Conservation (phyloP, 768 basidiomycete genomes). For the Mycena pura region DNA sequence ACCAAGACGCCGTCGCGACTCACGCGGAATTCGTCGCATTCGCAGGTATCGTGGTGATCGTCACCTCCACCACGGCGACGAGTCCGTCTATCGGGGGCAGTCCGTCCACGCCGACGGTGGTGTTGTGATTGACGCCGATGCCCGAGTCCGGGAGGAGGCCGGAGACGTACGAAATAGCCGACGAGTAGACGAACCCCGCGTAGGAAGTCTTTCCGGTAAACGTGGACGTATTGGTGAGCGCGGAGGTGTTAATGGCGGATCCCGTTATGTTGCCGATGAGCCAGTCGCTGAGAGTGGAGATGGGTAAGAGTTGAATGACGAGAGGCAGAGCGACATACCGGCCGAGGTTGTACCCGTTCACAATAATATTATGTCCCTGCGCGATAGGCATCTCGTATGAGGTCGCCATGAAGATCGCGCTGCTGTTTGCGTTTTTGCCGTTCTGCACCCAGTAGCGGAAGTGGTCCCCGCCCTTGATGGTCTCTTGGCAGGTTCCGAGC, state of each 20-base stretch:
- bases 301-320: neutral
- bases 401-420: conserved; percentile 76
- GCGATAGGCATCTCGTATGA: conserved; percentile 77
- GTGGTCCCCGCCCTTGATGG: conserved; percentile 86
- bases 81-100: conserved; percentile 80
- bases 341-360: conserved; percentile 83
- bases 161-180: conserved; percentile 68
- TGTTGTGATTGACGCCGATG: conserved; percentile 71
- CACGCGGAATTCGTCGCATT: conserved; percentile 2
- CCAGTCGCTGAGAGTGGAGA: conserved; percentile 64
- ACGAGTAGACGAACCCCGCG: conserved; percentile 76
- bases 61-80: conserved; percentile 79
- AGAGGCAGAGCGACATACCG: conserved; percentile 47
- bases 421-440: conserved; percentile 65
- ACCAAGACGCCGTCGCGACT: neutral
- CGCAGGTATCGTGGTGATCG: conserved; percentile 54
- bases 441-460: conserved; percentile 90
- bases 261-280: conserved; percentile 84
- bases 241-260: conserved; percentile 49
- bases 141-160: conserved; percentile 77
- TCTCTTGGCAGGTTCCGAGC: conserved; percentile 87
- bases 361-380: conserved; percentile 70
- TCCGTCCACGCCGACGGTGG: conserved; percentile 56
- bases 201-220: conserved; percentile 70
- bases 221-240: conserved; percentile 63